phyloP scores from a whole-genome alignment of 2,329 filamentous ascomycete genomes.

The Aspergillus brasiliensis region DNA sequence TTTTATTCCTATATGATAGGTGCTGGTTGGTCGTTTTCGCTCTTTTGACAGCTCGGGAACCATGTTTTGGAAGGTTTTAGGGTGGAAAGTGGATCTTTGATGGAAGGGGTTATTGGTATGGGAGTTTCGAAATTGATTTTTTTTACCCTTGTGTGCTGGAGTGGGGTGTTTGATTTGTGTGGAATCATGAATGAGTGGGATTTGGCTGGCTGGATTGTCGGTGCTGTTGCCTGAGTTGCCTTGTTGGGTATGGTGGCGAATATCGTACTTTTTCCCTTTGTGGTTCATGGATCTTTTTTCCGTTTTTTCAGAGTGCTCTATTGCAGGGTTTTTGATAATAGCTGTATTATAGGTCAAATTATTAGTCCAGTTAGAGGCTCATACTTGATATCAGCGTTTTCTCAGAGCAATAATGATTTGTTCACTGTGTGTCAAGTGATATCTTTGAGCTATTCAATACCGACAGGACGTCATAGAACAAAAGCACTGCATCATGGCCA shows the following conservation, averaged over 20 bases:
- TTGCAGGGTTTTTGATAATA: too few relatives aligned
- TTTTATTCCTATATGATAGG: neutral
- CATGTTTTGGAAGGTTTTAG: neutral
- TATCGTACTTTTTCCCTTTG: too few relatives aligned
- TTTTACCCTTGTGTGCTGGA: neutral
- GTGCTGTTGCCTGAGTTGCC: neutral
- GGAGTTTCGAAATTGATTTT: neutral
- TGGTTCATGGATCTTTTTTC: too few relatives aligned
- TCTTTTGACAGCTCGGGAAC: neutral
- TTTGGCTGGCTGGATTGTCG: neutral
- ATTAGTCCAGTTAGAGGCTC: too few relatives aligned
- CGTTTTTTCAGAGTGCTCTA: too few relatives aligned
- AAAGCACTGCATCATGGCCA: too few relatives aligned
- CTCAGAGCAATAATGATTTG: too few relatives aligned
- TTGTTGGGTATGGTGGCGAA: neutral
- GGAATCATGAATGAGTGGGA: neutral
- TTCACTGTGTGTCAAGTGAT: too few relatives aligned
- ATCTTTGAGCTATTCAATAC: too few relatives aligned
- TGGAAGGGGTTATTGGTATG: neutral
- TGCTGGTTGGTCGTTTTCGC: neutral
- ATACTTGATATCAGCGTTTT: too few relatives aligned
- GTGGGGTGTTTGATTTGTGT: neutral
- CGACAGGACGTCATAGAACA: too few relatives aligned
- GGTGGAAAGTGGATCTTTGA: neutral
- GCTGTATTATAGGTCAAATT: too few relatives aligned